Evolutionary conservation across 2,329 filamentous ascomycete genomes (phyloP).

Genomic region (Beauveria bassiana): DNA sequence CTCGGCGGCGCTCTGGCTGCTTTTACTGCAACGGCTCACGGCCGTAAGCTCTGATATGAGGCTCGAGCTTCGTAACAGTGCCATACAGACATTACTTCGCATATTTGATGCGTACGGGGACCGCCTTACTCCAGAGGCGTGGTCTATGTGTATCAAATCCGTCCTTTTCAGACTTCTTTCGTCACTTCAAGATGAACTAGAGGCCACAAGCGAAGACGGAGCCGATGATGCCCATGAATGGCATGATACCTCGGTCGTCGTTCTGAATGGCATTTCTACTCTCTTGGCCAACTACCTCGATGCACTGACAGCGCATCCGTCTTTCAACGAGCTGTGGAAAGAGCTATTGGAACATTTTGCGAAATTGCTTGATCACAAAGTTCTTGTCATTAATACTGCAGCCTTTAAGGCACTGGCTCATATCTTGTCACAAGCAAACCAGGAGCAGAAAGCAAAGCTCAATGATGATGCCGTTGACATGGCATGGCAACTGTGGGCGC

Average conservation of each 20-base stretch:
- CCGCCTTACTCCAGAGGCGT: conserved; percentile 67
- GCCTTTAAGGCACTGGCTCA: conserved; percentile 60
- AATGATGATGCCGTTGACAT: conserved; percentile 47
- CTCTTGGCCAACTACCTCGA: conserved; percentile 72
- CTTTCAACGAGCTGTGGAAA: conserved; percentile 68
- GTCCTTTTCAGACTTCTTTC: conserved; percentile 74
- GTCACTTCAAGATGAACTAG: conserved; percentile 55
- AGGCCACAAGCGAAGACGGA: conserved; percentile 27
- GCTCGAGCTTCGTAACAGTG: conserved; percentile 73
- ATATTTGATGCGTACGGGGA: conserved; percentile 91
- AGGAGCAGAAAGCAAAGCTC: conserved; percentile 35
- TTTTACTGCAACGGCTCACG: conserved; percentile 63
- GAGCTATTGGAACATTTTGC: conserved; percentile 64
- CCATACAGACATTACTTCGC: conserved; percentile 81
- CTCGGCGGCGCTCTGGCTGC: conserved; percentile 69
- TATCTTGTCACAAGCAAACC: conserved; percentile 47
- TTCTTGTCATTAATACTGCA: conserved; percentile 65
- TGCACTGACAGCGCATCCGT: conserved; percentile 55
- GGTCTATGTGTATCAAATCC: conserved; percentile 73
- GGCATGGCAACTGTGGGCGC: conserved; percentile 64
- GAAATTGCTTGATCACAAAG: conserved; percentile 50
- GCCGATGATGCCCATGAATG: conserved; percentile 48
- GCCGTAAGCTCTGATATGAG: conserved; percentile 64
- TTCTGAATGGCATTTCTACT: conserved; percentile 64
- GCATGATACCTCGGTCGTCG: conserved; percentile 67